These are phyloP conservation scores for Crucibulum laeve DNA, from an alignment of 768 basidiomycete species.

Conservation along the genomic window DNA sequence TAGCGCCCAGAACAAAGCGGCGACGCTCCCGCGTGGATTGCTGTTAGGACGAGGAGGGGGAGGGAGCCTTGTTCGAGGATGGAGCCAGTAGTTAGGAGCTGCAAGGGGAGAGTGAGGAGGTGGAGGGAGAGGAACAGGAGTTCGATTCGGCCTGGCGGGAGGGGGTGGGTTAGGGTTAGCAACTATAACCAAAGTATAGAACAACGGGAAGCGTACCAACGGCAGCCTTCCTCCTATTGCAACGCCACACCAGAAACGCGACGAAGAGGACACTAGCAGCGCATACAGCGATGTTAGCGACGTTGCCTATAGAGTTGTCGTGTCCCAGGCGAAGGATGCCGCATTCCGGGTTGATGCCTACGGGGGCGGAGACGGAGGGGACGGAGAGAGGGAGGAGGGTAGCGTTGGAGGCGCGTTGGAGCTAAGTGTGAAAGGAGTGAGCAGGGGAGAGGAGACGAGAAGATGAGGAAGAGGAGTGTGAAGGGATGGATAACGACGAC, in stretches of 20 bases:
- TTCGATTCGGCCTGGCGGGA: conserved; percentile 56
- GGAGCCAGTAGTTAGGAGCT: conserved; percentile 77
- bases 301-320: conserved; percentile 67
- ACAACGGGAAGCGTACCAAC: conserved; percentile 70
- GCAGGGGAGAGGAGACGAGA: background rate
- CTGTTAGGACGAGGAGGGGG: conserved; percentile 61
- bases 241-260: conserved; percentile 50
- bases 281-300: conserved; percentile 83
- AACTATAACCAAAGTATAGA: no score
- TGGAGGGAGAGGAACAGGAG: conserved; percentile 68
- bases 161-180: no score
- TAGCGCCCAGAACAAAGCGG: conserved; percentile 75
- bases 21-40: conserved; percentile 82
- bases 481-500: conserved; percentile 12
- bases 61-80: conserved; percentile 75
- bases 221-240: conserved; percentile 75
- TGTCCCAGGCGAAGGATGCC: conserved; percentile 63
- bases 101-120: conserved; percentile 68
- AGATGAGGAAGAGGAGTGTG: background rate
- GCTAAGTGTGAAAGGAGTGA: conserved; percentile 28
- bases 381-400: conserved; percentile 39
- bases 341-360: conserved; percentile 83
- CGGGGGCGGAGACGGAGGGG: conserved; percentile 53
- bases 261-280: conserved; percentile 65
- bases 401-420: conserved; percentile 25